Percentiles rank a stretch among this genome's conserved stretches.
Evolutionary conservation across 495 filamentous ascomycete species (phyloP).

Genomic region (Durotheca rogersii): DNA sequence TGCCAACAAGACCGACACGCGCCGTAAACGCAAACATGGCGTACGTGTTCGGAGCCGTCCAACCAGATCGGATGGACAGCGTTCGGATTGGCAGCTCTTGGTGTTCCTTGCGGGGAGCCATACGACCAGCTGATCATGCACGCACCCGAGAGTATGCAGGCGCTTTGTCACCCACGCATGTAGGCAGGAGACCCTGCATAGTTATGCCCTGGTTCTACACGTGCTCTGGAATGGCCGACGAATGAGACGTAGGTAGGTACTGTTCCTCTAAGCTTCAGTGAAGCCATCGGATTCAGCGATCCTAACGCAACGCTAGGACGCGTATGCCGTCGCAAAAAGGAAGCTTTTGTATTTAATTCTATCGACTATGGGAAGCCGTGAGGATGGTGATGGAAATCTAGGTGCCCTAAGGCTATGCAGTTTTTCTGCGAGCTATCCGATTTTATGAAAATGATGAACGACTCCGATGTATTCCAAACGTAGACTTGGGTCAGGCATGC

Average conservation of each 20-base stretch:
- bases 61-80: background rate
- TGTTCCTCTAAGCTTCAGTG: background rate
- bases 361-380: too few relatives aligned
- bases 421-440: conserved; percentile 2
- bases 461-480: background rate
- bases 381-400: conserved; percentile 16
- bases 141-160: background rate
- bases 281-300: background rate
- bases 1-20: background rate
- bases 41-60: background rate
- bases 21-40: background rate
- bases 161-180: background rate
- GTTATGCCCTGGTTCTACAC: too few relatives aligned
- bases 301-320: background rate
- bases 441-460: background rate
- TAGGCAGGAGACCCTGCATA: conserved; percentile 11
- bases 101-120: conserved; percentile 9
- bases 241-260: background rate
- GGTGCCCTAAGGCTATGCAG: conserved; percentile 15
- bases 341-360: too few relatives aligned
- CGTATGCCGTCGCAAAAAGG: too few relatives aligned
- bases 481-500: background rate
- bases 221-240: too few relatives aligned
- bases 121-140: background rate
- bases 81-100: conserved; percentile 1